Evolutionary conservation across 768 basidiomycete species (phyloP).

Genomic region (Candolleomyces efflorescens): DNA sequence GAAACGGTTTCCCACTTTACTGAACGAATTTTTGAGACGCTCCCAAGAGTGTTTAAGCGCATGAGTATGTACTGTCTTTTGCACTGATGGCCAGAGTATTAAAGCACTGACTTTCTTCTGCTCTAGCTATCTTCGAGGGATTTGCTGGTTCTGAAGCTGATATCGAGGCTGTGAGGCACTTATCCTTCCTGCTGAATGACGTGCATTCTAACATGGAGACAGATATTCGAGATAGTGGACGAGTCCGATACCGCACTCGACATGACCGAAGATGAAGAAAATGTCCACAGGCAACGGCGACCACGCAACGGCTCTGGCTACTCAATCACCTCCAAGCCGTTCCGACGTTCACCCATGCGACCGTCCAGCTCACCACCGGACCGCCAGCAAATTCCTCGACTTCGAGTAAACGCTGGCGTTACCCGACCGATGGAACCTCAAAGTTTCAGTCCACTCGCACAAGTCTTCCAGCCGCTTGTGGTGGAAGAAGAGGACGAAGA

Average conservation of each 20-base stretch:
- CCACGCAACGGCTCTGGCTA: background rate
- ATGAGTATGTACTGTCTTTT: conserved; percentile 49
- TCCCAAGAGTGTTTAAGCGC: conserved; percentile 74
- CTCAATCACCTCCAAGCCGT: background rate
- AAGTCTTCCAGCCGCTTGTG: conserved; percentile 65
- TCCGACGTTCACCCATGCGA: background rate
- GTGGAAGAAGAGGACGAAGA: conserved; percentile 41
- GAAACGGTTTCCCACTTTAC: conserved; percentile 66
- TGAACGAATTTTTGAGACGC: conserved; percentile 66
- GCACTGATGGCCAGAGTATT: background rate
- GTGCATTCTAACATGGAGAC: background rate
- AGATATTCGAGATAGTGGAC: conserved; percentile 78
- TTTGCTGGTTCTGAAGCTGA: conserved; percentile 67
- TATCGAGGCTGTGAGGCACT: conserved; percentile 61
- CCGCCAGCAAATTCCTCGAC: conserved; percentile 25
- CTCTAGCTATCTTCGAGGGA: conserved; percentile 72
- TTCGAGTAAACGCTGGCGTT: conserved; percentile 41
- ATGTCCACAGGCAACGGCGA: conserved; percentile 13
- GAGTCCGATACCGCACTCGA: conserved; percentile 60
- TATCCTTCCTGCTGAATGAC: background rate
- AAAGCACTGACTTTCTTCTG: background rate
- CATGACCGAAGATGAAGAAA: conserved; percentile 32
- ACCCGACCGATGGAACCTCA: conserved; percentile 24
- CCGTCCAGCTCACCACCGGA: conserved; percentile 11
- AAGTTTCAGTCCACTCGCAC: conserved; percentile 63